These are phyloP conservation scores for Wallacemonas rigidus DNA, from an alignment of 208 protist genomes.

Conservation along the genomic window DNA sequence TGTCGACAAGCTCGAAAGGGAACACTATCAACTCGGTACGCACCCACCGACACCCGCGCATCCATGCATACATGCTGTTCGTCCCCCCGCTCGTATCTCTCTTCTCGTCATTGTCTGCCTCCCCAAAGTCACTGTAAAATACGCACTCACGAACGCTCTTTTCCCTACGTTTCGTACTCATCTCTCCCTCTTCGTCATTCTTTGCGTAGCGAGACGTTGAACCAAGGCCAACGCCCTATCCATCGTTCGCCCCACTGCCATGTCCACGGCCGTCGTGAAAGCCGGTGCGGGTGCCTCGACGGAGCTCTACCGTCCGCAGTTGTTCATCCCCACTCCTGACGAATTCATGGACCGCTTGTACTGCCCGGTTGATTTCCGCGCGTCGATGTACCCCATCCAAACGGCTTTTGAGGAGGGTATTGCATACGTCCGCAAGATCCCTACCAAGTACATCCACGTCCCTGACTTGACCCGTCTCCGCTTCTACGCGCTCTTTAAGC, in stretches of 20 bases:
- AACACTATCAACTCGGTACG: background rate
- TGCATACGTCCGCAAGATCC: constrained; percentile 66
- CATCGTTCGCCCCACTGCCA: background rate
- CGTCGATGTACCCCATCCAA: constrained; percentile 25
- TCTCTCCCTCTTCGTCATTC: too few relatives aligned
- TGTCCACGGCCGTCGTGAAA: background rate
- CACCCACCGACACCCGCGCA: background rate
- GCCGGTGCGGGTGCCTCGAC: background rate
- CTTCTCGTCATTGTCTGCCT: too few relatives aligned
- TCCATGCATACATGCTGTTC: background rate
- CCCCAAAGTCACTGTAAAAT: background rate
- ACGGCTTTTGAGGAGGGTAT: constrained; percentile 54
- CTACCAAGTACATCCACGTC: constrained; percentile 67
- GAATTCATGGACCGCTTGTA: constrained; percentile 13
- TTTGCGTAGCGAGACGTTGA: too few relatives aligned
- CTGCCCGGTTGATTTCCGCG: constrained; percentile 38
- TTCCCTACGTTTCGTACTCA: too few relatives aligned
- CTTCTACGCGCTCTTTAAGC: constrained; percentile 94
- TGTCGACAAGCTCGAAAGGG: background rate
- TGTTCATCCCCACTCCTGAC: constrained; percentile 6
- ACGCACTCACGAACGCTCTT: background rate
- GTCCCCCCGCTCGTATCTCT: too few relatives aligned
- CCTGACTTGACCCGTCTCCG: constrained; percentile 83
- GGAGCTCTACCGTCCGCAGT: constrained; percentile 15
- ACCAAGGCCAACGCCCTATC: too few relatives aligned